Evolutionary conservation across 768 basidiomycete genomes (phyloP).

Genomic region (Boletus rufocinnamomeus): DNA sequence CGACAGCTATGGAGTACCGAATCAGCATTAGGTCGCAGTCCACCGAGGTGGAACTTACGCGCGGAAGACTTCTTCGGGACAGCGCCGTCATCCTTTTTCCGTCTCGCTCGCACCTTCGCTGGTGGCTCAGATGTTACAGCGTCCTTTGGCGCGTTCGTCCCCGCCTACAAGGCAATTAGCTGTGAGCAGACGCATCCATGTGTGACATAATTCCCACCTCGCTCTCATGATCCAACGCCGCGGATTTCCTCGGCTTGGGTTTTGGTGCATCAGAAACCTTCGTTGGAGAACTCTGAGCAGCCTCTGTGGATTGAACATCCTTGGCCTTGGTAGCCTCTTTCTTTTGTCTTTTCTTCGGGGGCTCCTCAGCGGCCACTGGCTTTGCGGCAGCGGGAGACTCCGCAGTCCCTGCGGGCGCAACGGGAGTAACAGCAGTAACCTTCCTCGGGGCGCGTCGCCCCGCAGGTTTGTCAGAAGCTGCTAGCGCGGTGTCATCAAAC

Average conservation of each 20-base stretch:
- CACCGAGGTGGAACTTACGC: conserved; percentile 11
- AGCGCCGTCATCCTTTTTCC: conserved; percentile 7
- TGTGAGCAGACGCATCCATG: conserved; percentile 1
- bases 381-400: conserved; percentile 1
- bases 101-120: conserved; percentile 11
- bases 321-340: conserved; percentile 7
- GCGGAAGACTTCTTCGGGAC: conserved; percentile 5
- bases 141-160: background rate
- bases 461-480: background rate
- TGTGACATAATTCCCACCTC: conserved; percentile 14
- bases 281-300: conserved; percentile 4
- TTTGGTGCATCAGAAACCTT: conserved; percentile 12
- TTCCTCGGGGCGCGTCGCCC: conserved; percentile 11
- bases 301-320: conserved; percentile 1
- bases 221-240: background rate
- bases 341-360: conserved; percentile 24
- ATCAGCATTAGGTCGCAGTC: background rate
- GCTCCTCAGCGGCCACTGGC: conserved; percentile 1
- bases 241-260: conserved; percentile 9
- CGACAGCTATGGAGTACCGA: conserved; percentile 1
- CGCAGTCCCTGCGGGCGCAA: background rate
- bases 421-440: background rate
- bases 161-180: conserved; percentile 12
- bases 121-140: background rate
- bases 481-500: background rate